phyloP scores from a whole-genome alignment of 202 grass and related monocot genomes.

The Hordeum pubiflorum region DNA sequence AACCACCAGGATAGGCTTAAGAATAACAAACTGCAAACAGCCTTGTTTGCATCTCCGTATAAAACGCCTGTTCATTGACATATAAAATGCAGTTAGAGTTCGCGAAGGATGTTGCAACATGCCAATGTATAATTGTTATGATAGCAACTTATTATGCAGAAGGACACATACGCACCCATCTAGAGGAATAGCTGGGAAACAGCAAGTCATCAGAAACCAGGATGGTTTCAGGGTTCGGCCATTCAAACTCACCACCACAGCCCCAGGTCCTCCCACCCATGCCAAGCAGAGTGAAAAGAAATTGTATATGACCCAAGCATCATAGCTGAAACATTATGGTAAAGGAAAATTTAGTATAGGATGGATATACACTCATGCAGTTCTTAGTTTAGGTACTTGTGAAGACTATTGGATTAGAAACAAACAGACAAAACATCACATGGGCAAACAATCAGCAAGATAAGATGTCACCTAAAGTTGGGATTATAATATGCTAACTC shows the following conservation, averaged over 20 bases:
- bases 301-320: constrained; percentile 98
- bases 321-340: constrained; percentile 71
- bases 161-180: constrained; percentile 58
- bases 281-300: constrained; percentile 91
- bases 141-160: constrained; percentile 5
- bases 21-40: constrained; percentile 93
- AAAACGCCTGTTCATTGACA: constrained; percentile 71
- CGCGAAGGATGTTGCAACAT: not conserved
- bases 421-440: not conserved
- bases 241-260: constrained; percentile 82
- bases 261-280: constrained; percentile 94
- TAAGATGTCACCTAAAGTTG: not conserved
- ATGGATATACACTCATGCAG: not conserved
- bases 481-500: not conserved
- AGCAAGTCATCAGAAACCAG: constrained; percentile 94
- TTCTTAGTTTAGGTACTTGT: not conserved
- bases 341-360: constrained; percentile 23
- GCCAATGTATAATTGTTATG: not conserved
- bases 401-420: not conserved
- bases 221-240: constrained; percentile 75
- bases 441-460: not conserved
- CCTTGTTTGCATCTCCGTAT: constrained; percentile 99
- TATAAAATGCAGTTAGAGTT: constrained; percentile 1
- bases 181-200: constrained; percentile 87
- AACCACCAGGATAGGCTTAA: constrained; percentile 93